phyloP scores from a whole-genome alignment of 192 early-diverging fungal species.

The Coemansia sp. region DNA sequence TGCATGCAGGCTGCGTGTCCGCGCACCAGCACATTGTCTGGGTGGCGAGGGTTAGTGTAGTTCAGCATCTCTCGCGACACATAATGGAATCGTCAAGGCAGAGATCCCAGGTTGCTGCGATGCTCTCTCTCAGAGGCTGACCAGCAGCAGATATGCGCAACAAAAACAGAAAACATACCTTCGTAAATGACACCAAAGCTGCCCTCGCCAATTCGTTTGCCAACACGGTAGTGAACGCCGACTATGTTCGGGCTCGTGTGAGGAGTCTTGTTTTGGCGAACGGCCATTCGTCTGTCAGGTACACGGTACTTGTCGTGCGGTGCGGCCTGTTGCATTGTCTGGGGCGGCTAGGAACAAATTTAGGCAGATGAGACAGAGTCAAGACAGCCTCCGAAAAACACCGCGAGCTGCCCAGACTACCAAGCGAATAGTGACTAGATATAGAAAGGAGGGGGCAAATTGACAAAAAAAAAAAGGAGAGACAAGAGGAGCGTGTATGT shows the following conservation, averaged over 20 bases:
- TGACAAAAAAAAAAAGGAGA: not conserved
- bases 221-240: conserved; percentile 94
- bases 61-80: not conserved
- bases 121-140: not conserved
- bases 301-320: conserved; percentile 51
- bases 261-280: conserved; percentile 38
- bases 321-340: conserved; percentile 41
- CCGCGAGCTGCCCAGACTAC: conserved; percentile 1
- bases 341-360: conserved; percentile 1
- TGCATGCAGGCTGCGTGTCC: conserved; percentile 4
- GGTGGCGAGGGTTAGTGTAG: conserved; percentile 4
- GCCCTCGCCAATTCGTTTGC: conserved; percentile 95
- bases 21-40: not conserved
- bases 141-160: conserved; percentile 8
- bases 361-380: conserved; percentile 6
- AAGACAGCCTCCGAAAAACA: conserved; percentile 1
- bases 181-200: conserved; percentile 99
- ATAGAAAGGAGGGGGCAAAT: conserved; percentile 4
- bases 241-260: conserved; percentile 75
- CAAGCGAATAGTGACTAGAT: not conserved
- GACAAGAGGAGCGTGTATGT: not conserved
- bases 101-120: not conserved
- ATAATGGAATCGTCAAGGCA: not conserved
- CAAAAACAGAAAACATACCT: conserved; percentile 59
- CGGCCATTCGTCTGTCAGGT: conserved; percentile 43